A percentile compares a stretch with the other conserved stretches of the same genome.
These are phyloP conservation scores for Dorcoceras hygrometricum DNA, from an alignment of 257 asterid species.

Conservation along the genomic window DNA sequence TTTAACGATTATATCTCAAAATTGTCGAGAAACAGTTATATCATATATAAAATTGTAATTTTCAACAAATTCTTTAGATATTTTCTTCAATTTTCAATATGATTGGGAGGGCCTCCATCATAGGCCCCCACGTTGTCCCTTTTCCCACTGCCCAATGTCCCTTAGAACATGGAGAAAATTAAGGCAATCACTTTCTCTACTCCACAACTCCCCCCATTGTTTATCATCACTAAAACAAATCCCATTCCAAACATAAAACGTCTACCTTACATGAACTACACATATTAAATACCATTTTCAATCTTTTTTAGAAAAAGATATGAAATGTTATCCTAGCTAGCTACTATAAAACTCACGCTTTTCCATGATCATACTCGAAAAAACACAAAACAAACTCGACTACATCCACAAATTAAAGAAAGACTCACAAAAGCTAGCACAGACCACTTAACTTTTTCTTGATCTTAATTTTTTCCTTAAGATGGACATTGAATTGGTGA, in stretches of 20 bases:
- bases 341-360: no score
- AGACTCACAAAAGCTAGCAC: neutral
- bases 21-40: neutral
- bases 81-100: neutral
- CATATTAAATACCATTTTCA: no score
- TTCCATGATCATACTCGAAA: no score
- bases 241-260: neutral
- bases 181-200: constrained; percentile 43
- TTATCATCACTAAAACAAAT: no score
- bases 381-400: neutral
- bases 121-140: constrained; percentile 39
- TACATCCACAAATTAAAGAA: neutral
- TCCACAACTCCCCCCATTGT: constrained; percentile 23
- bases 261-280: neutral
- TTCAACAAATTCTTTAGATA: neutral
- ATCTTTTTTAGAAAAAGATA: no score
- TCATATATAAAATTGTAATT: no score
- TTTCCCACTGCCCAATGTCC: constrained; percentile 67
- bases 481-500: constrained; percentile 75
- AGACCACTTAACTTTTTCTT: neutral
- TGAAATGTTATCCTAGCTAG: no score
- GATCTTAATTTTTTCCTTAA: neutral
- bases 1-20: constrained; percentile 16
- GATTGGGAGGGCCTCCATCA: constrained; percentile 23
- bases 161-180: constrained; percentile 78